Percentiles rank a stretch among this genome's conserved stretches.
These are phyloP conservation scores for Starmerella khaoyaiensis DNA, from an alignment of 805 yeast species.

Conservation along the genomic window DNA sequence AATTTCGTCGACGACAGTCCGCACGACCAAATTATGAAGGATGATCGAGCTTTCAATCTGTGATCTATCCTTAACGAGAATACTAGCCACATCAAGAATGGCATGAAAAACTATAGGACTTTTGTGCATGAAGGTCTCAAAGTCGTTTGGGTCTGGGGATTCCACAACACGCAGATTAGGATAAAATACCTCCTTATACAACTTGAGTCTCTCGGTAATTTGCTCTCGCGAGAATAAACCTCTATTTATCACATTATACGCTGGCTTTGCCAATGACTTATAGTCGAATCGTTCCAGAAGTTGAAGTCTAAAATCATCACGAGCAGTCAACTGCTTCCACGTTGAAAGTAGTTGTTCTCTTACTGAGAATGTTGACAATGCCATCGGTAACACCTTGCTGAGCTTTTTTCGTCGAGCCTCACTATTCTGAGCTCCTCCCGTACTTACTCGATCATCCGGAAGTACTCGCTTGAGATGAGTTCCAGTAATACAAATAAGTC, in stretches of 20 bases:
- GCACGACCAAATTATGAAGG: slow-evolving; percentile 25
- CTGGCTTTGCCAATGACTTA: slow-evolving; percentile 17
- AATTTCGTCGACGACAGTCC: slow-evolving; percentile 37
- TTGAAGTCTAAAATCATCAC: slow-evolving; percentile 41
- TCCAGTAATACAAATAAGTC: slow-evolving; percentile 41
- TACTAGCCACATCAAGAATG: slow-evolving; percentile 49
- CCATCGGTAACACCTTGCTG: not conserved
- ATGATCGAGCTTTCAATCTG: slow-evolving; percentile 16
- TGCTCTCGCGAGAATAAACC: slow-evolving; percentile 49
- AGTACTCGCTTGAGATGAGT: not conserved
- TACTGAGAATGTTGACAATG: slow-evolving; percentile 9
- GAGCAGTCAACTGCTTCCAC: slow-evolving; percentile 26
- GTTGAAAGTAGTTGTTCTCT: slow-evolving; percentile 20
- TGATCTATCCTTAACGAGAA: slow-evolving; percentile 27
- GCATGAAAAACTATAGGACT: slow-evolving; percentile 54
- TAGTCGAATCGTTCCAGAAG: slow-evolving; percentile 26
- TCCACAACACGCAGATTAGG: slow-evolving; percentile 45
- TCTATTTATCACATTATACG: slow-evolving; percentile 34
- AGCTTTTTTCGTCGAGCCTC: too few relatives aligned
- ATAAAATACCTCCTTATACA: slow-evolving; percentile 39
- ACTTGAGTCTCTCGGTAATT: slow-evolving; percentile 40
- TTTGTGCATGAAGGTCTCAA: slow-evolving; percentile 37
- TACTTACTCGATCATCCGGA: not conserved
- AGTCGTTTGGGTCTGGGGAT: slow-evolving; percentile 33
- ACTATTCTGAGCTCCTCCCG: too few relatives aligned